These are phyloP conservation scores for Pseudopyricularia cyperi DNA, from an alignment of 2,329 filamentous ascomycete species.

Conservation along the genomic window DNA sequence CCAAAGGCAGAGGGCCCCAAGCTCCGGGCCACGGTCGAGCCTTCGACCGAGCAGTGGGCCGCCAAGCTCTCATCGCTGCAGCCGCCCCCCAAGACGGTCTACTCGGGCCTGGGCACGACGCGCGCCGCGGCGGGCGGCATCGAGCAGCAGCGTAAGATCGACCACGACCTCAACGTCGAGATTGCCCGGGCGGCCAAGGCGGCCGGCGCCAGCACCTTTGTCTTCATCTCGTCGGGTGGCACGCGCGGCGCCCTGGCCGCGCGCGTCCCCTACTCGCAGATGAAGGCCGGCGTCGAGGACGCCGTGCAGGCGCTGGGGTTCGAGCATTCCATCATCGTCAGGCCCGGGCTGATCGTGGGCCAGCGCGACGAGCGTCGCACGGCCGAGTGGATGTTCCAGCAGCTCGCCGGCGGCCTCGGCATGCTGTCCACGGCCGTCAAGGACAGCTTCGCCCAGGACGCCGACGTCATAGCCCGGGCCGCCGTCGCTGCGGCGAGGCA, in stretches of 20 bases:
- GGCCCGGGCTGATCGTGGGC: conserved; percentile 67
- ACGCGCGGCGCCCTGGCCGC: conserved; percentile 24
- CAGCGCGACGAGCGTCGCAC: conserved; percentile 47
- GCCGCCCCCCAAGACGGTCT: conserved; percentile 43
- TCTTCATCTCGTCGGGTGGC: conserved; percentile 56
- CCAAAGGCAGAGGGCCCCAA: conserved; percentile 39
- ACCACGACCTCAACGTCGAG: conserved; percentile 74
- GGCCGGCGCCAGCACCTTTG: conserved; percentile 59
- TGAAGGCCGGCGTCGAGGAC: conserved; percentile 86
- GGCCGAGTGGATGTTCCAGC: conserved; percentile 42
- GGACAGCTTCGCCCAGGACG: conserved; percentile 62
- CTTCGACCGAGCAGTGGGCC: conserved; percentile 59
- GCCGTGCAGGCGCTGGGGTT: conserved; percentile 59
- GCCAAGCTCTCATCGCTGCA: conserved; percentile 37
- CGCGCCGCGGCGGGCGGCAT: conserved; percentile 60
- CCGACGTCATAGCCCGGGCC: conserved; percentile 56
- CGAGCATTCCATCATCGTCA: conserved; percentile 60
- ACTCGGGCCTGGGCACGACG: conserved; percentile 74
- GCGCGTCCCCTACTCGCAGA: conserved; percentile 42
- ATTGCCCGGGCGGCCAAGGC: conserved; percentile 63
- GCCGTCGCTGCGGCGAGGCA: conserved; percentile 47
- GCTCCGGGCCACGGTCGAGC: conserved; percentile 51
- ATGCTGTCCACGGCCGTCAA: conserved; percentile 39
- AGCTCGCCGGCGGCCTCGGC: conserved; percentile 42
- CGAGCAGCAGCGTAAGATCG: conserved; percentile 73